These are phyloP conservation scores for Ramaria rubella DNA, from an alignment of 768 basidiomycete species.

Conservation along the genomic window DNA sequence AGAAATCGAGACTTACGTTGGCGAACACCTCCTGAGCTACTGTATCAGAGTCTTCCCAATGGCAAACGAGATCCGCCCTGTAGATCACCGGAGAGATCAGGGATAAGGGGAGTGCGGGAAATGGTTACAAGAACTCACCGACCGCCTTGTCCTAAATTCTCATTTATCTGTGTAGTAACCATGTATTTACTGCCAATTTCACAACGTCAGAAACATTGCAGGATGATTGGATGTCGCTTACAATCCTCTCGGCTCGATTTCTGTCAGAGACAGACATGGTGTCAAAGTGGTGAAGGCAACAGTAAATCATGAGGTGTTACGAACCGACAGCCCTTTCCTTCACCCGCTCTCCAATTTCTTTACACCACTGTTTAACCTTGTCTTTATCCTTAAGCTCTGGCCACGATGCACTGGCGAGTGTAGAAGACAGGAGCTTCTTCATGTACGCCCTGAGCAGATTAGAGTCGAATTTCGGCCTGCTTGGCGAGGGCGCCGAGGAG, in stretches of 20 bases:
- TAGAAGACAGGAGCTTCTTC: slow-evolving; percentile 70
- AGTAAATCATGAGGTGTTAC: slow-evolving; percentile 12
- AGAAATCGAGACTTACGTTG: slow-evolving; percentile 48
- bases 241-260: slow-evolving; percentile 78
- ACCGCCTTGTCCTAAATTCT: slow-evolving; percentile 80
- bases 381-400: slow-evolving; percentile 63
- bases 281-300: neutral
- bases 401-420: slow-evolving; percentile 61
- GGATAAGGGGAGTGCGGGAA: neutral
- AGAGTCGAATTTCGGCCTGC: slow-evolving; percentile 55
- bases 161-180: slow-evolving; percentile 77
- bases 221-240: slow-evolving; percentile 39
- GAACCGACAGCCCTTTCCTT: slow-evolving; percentile 73
- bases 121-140: slow-evolving; percentile 43
- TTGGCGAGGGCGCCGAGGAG: slow-evolving; percentile 49
- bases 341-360: slow-evolving; percentile 76
- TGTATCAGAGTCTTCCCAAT: slow-evolving; percentile 82
- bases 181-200: slow-evolving; percentile 64
- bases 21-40: slow-evolving; percentile 73
- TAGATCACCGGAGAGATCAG: slow-evolving; percentile 4
- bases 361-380: slow-evolving; percentile 67
- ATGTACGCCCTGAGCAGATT: slow-evolving; percentile 72
- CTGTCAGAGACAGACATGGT: slow-evolving; percentile 23
- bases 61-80: slow-evolving; percentile 76
- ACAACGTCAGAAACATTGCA: slow-evolving; percentile 4